Evolutionary conservation across 164 flowering plant species (phyloP).

Genomic region (Sextonia rubra): DNA sequence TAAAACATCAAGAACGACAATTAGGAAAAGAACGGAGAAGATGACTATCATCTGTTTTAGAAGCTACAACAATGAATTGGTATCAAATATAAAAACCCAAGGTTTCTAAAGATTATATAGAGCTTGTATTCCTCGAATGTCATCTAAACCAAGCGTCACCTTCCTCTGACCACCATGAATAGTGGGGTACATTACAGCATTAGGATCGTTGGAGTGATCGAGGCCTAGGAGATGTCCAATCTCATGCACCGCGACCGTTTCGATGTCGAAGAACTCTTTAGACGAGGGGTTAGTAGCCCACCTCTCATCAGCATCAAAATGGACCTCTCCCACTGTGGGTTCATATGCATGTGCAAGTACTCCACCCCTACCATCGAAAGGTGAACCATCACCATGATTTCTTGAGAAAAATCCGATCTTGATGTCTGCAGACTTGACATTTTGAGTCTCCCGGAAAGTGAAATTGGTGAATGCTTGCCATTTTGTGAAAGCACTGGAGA

Average conservation of each 20-base stretch:
- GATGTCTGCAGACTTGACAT: constrained; percentile 29
- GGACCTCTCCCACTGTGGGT: constrained; percentile 25
- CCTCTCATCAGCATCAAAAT: constrained; percentile 21
- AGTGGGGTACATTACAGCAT: constrained; percentile 20
- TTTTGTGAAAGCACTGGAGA: constrained; percentile 43
- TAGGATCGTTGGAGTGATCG: constrained; percentile 11
- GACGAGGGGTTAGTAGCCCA: constrained; percentile 8
- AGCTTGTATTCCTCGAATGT: constrained; percentile 14
- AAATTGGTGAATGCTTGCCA: constrained; percentile 53
- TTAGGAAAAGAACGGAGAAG: no score
- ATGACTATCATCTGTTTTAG: no score
- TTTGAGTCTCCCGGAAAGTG: constrained; percentile 34
- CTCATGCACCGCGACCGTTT: constrained; percentile 46
- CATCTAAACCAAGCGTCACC: constrained; percentile 14
- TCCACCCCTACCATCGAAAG: constrained; percentile 26
- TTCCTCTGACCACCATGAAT: constrained; percentile 9
- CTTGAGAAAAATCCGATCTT: constrained; percentile 9
- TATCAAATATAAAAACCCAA: no score
- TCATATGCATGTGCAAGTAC: constrained; percentile 27
- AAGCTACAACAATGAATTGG: no score
- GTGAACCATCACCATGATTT: constrained; percentile 17
- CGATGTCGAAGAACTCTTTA: constrained; percentile 20
- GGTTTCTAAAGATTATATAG: constrained; percentile 10
- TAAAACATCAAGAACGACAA: no score
- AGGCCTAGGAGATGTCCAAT: constrained; percentile 29